Base-by-base conservation (phyloP, 768 basidiomycete genomes). In the Nevesoporus exiguus region DNA sequence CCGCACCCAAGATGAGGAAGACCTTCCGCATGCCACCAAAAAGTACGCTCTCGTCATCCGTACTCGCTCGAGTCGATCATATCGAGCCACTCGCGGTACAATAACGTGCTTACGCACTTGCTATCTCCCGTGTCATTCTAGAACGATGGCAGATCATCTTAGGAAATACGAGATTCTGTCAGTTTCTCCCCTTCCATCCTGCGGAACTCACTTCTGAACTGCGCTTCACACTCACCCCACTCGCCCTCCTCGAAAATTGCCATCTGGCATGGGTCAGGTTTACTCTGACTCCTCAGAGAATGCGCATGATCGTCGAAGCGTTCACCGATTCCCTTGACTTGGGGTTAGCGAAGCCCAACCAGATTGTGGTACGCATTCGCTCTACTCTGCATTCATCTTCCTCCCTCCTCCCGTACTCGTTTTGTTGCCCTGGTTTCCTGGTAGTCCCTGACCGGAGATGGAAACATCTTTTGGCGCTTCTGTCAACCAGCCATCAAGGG, bases 271-370 rank as follows among this genome's bases (percentile, higher is more conserved):
- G 14, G 8, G 34, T 50, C 65, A 90, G 89, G 63, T 93, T 93
- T 70, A 90, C 88, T 13, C 71, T 94, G 60, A 93, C 90, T 8
- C 90, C 92, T 15, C 92, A 93, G 69, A 74, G 93, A 54, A 94
- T 95, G 93, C 80, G 93, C 45, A 96, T 95, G 83, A 97, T 98
- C 66, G 93, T 95, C 24, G 92, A 97, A 68, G 90, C 95, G 0
- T 94, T 99, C 77, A 85, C 92, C 68, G 95, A 98, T 44, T 84
- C 90, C 2, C 80, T 99, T 25, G 94, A 97, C 64, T 72, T 81
- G 24, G 97, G 97, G 14, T 75, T 99, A 47, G 76, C 87, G 60
- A 88, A 95, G 71, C 78, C 80, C 24, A 81, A 84, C 21, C 90
- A 98, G 74, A 77, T 88, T 34, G 94, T 98, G 72, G 96, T 96